phyloP scores from a whole-genome alignment of 345 rosid species.

The Eucalyptus tenuipes region DNA sequence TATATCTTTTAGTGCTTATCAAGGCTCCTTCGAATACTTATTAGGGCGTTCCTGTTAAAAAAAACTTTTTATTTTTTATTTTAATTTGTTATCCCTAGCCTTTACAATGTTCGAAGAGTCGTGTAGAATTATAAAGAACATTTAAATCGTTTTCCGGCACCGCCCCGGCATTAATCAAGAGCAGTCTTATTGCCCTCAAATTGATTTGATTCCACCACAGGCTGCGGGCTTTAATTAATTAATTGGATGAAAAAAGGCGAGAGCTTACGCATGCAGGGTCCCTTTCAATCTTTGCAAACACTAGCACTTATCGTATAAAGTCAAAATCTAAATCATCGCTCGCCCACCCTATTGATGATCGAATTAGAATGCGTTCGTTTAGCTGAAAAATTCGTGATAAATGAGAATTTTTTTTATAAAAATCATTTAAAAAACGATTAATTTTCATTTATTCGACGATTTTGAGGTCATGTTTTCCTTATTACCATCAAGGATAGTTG shows the following conservation, averaged over 20 bases:
- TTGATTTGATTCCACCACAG: neutral
- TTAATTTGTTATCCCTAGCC: no score
- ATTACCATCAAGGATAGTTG: accelerated
- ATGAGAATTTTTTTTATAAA: neutral
- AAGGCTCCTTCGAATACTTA: neutral
- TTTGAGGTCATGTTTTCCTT: neutral
- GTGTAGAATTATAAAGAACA: neutral
- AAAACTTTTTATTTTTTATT: neutral
- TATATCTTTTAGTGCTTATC: neutral
- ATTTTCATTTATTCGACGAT: accelerated
- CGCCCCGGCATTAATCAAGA: neutral
- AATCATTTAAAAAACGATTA: neutral
- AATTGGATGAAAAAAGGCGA: neutral
- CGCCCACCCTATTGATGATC: neutral
- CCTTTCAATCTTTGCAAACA: neutral
- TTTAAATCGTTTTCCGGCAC: neutral
- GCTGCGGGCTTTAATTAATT: neutral
- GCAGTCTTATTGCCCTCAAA: neutral
- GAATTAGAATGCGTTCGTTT: neutral
- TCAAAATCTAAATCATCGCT: neutral
- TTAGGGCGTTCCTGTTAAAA: neutral
- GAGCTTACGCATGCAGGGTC: neutral
- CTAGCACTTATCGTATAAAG: neutral
- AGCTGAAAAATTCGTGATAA: neutral
- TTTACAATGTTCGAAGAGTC: neutral